Conservation (phyloP, 164 flowering plant species). For the Stephania japonica region DNA sequence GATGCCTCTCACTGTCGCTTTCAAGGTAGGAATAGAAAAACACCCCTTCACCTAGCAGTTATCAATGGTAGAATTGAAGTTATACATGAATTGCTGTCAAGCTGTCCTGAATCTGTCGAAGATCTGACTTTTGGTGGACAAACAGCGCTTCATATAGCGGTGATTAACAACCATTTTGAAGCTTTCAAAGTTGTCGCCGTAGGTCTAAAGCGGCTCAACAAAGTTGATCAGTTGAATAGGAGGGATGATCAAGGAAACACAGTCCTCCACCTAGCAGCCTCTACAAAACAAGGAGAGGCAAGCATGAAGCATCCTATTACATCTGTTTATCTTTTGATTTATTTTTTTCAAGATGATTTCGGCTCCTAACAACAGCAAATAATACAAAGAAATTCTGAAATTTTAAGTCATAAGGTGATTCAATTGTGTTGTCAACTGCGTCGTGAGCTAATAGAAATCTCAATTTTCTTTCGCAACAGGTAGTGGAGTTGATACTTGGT, state of each 20-base stretch:
- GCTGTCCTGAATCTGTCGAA: conserved; percentile 18
- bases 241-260: conserved; percentile 36
- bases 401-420: too few relatives aligned
- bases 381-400: background rate
- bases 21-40: conserved; percentile 19
- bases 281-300: conserved; percentile 27
- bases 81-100: conserved; percentile 19
- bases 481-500: conserved; percentile 20
- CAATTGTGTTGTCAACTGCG: too few relatives aligned
- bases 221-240: conserved; percentile 17
- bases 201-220: conserved; percentile 10
- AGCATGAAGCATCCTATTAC: conserved; percentile 12
- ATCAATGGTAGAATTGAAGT: conserved; percentile 27
- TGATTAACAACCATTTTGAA: conserved; percentile 24
- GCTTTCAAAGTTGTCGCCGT: conserved; percentile 23
- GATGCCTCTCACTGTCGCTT: conserved; percentile 19
- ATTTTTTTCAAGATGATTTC: background rate
- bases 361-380: background rate
- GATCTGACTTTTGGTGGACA: conserved; percentile 25
- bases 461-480: background rate
- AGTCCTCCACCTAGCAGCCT: conserved; percentile 33
- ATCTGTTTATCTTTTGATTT: background rate
- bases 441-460: too few relatives aligned
- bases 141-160: conserved; percentile 40
- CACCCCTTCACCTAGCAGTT: conserved; percentile 34